A percentile compares a stretch with the other conserved stretches of the same genome.
Evolutionary conservation across 148 eudicot genomes (phyloP).

Genomic region (Rhododendron kiyosumense): DNA sequence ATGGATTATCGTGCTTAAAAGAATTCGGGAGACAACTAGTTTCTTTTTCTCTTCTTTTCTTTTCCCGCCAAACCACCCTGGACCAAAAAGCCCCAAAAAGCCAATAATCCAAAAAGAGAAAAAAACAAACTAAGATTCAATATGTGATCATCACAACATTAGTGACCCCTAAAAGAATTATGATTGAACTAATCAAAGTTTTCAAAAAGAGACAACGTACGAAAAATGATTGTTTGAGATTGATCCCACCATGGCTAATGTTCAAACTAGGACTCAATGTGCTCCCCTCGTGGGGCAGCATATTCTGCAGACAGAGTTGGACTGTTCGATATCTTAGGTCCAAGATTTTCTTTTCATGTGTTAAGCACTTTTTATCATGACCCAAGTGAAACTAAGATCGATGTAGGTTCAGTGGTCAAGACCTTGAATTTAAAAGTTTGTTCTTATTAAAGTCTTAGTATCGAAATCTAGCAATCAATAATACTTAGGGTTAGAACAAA

Average conservation of each 20-base stretch:
- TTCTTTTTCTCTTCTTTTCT: too few relatives aligned
- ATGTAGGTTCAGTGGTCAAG: neutral
- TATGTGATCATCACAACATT: neutral
- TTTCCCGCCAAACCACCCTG: too few relatives aligned
- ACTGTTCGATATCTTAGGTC: neutral
- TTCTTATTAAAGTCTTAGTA: neutral
- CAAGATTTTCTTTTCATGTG: neutral
- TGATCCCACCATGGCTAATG: slow-evolving; percentile 4
- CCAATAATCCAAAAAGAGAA: too few relatives aligned
- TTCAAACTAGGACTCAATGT: neutral
- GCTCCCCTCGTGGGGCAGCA: neutral
- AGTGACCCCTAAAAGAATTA: neutral
- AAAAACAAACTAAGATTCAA: neutral
- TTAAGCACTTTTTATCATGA: neutral
- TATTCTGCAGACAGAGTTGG: neutral
- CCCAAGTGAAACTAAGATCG: neutral
- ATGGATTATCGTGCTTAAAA: too few relatives aligned
- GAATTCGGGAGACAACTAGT: too few relatives aligned
- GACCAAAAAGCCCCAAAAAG: too few relatives aligned
- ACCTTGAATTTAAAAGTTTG: neutral
- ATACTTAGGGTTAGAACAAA: neutral
- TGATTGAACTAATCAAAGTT: neutral
- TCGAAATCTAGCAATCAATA: neutral
- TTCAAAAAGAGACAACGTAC: neutral
- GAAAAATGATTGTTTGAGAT: neutral